phyloP scores from a whole-genome alignment of 345 rosid genomes.

The Populus davidiana region DNA sequence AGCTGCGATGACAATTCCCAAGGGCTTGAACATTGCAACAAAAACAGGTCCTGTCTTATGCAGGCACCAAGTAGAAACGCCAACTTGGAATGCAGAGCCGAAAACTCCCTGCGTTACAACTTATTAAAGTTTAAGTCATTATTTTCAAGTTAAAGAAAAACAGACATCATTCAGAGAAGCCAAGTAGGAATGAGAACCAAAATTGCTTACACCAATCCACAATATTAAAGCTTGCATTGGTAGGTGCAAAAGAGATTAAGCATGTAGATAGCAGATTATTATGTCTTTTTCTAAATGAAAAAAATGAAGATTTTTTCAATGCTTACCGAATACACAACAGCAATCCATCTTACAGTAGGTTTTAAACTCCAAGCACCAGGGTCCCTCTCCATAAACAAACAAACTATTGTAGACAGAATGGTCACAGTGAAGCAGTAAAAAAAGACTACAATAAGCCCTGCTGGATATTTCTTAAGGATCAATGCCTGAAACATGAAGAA shows the following conservation, averaged over 20 bases:
- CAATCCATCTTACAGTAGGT: slow-evolving; percentile 24
- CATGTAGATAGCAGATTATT: neutral
- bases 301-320: neutral
- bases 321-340: slow-evolving; percentile 32
- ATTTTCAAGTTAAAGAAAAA: neutral
- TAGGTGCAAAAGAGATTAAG: neutral
- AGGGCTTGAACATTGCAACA: slow-evolving; percentile 66
- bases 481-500: slow-evolving; percentile 1
- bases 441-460: slow-evolving; percentile 27
- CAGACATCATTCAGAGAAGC: neutral
- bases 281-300: neutral
- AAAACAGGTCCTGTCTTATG: slow-evolving; percentile 60
- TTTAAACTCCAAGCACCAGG: slow-evolving; percentile 42
- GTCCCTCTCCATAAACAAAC: slow-evolving; percentile 30
- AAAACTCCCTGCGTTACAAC: slow-evolving; percentile 33
- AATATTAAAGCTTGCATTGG: neutral
- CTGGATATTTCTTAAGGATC: slow-evolving; percentile 29
- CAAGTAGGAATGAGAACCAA: slow-evolving; percentile 4
- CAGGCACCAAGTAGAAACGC: slow-evolving; percentile 57
- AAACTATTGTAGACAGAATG: slow-evolving; percentile 21
- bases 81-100: slow-evolving; percentile 62
- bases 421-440: slow-evolving; percentile 22
- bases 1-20: slow-evolving; percentile 54
- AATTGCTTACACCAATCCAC: neutral
- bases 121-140: neutral